Percentiles rank a stretch among this genome's conserved stretches.
Evolutionary conservation across 208 protist species (phyloP).

Genomic region (Phytomonas sp.): DNA sequence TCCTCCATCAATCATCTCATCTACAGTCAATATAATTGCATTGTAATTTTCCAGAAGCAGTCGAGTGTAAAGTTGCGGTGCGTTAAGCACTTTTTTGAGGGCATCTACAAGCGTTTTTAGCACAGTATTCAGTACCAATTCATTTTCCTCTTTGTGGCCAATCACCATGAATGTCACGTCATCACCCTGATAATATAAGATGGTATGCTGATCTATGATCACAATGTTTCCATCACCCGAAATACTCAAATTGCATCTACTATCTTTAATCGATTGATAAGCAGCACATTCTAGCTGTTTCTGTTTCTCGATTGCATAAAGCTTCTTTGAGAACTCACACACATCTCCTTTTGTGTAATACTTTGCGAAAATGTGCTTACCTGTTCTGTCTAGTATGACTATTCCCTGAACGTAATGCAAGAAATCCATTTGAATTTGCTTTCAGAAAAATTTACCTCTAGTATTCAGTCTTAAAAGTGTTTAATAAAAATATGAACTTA

Average conservation of each 20-base stretch:
- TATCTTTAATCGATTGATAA: slow-evolving; percentile 31
- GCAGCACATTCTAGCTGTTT: slow-evolving; percentile 50
- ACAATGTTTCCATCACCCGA: slow-evolving; percentile 56
- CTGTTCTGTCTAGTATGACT: slow-evolving; percentile 58
- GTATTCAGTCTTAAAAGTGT: slow-evolving; percentile 1
- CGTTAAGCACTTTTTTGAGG: slow-evolving; percentile 46
- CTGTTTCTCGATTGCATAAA: slow-evolving; percentile 57
- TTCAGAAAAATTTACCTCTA: neutral
- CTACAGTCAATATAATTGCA: slow-evolving; percentile 75
- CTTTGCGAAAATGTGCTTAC: slow-evolving; percentile 73
- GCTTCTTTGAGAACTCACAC: slow-evolving; percentile 31
- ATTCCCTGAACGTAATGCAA: slow-evolving; percentile 81
- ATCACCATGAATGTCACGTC: slow-evolving; percentile 75
- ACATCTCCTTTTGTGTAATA: slow-evolving; percentile 78
- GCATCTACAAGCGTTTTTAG: slow-evolving; percentile 59
- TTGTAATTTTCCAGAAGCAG: slow-evolving; percentile 81
- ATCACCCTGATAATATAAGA: slow-evolving; percentile 52
- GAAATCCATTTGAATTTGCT: slow-evolving; percentile 49
- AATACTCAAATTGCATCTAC: slow-evolving; percentile 11
- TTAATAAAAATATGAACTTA: slow-evolving; percentile 3
- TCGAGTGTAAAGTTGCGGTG: slow-evolving; percentile 31
- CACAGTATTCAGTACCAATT: slow-evolving; percentile 63
- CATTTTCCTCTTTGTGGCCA: slow-evolving; percentile 75
- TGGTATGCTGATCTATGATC: slow-evolving; percentile 63
- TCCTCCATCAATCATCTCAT: slow-evolving; percentile 88